Evolutionary conservation across 768 basidiomycete species (phyloP), one percentile per base, ranked within the genome.

Genomic region (Hygrophoropsis aurantiaca): DNA sequence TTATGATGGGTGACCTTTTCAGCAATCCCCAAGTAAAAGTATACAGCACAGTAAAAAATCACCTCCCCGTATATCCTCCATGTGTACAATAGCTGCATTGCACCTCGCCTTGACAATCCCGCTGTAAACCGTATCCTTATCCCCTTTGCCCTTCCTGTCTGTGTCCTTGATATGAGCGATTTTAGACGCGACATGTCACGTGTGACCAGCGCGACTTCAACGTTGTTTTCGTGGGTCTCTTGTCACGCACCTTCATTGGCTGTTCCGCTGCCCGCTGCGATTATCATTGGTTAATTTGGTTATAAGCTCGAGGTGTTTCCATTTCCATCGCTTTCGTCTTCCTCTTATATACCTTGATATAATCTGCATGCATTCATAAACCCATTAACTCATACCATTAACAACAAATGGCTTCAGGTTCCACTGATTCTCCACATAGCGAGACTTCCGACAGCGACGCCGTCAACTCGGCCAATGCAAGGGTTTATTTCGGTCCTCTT

Each of bases 401-500:
- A 26, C 44, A 39, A 55, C 45, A 44, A 45, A 44, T 46, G n/a
- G n/a, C 46, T 33, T 50, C 57, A 53, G 58, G 53, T 56, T 56
- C 60, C 30, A 60, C 70, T 42, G 44, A 59, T 7, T 49, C 61
- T 40, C 60, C 67, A 9, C 7, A 27, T 8, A 41, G 40, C 25
- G 56, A 66, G 32, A 49, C 62, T 21, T 69, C 69, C n/a, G 71
- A 73, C 57, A 66, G 57, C 46, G 74, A 79, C 56, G 65, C 59
- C 21, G 73, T 62, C 57, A 69, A 76, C 50, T 70, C 71, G 11
- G 66, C 72, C 38, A 58, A 69, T 20, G 71, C 77, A 11, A 69
- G 69, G 54, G 62, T 77, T 21, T 73, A 77, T 58, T 77, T 79
- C 61, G 79, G 77, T 9, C 74, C 78, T 25, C 56, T 77, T 16